phyloP scores from a whole-genome alignment of 2,329 filamentous ascomycete species.

The Aureobasidium sp. region DNA sequence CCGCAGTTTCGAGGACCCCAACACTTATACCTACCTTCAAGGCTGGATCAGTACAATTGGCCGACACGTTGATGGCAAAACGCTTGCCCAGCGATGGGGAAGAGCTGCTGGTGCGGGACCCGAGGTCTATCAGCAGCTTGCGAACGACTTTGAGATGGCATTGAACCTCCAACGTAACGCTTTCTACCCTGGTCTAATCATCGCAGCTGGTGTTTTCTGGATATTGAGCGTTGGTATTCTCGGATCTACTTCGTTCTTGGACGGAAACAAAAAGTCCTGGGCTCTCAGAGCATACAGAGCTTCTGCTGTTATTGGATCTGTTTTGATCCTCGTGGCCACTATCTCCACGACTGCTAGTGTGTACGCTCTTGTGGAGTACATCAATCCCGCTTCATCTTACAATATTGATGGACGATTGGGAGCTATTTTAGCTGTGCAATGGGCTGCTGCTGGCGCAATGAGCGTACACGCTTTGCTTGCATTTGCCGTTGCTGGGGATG shows the following conservation, averaged over 20 bases:
- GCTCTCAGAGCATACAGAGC: background rate
- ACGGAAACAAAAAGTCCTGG: background rate
- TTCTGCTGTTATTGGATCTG: background rate
- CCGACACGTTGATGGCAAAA: background rate
- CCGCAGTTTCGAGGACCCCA: background rate
- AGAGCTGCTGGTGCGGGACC: background rate
- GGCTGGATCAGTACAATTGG: background rate
- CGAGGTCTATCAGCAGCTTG: background rate
- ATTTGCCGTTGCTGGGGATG: background rate
- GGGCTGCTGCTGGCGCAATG: background rate
- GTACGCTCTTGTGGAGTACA: background rate
- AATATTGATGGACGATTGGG: background rate
- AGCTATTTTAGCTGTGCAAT: background rate
- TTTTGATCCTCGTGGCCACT: background rate
- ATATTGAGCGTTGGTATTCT: background rate
- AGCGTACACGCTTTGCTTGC: background rate
- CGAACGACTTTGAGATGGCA: background rate
- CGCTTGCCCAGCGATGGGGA: background rate
- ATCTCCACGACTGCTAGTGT: background rate
- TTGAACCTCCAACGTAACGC: background rate
- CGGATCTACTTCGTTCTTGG: background rate
- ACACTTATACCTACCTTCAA: background rate
- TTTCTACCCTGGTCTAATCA: background rate
- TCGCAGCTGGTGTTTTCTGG: background rate
- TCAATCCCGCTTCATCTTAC: background rate